Evolutionary conservation across 768 basidiomycete species (phyloP), one percentile per base, ranked within the genome.

Genomic region (button mushroom (Agaricus bisporus)): DNA sequence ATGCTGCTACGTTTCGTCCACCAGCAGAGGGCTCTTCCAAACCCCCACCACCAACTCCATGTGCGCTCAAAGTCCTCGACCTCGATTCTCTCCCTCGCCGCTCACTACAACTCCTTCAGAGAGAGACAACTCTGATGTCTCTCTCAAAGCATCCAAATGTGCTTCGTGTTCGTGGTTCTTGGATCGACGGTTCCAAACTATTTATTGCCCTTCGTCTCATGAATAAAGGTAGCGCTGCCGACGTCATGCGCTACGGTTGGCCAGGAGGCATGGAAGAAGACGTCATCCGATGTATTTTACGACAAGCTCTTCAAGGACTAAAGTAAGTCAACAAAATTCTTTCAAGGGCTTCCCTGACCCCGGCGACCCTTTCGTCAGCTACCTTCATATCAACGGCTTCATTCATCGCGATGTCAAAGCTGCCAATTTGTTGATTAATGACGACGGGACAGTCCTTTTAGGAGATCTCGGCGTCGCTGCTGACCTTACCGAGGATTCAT

Each of bases 331-430:
- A 25, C 43, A 28, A 26, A 32, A 41, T 5, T 14, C 9, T 48
- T 48, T 53, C 29, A 26, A 22, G 39, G 39, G 52, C 41, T 51
- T 32, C 55, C 55, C 35, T 44, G 15, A 38, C 41, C 35, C 46
- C 26, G 38, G 28, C n/a, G 38, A 32, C n/a, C 9, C 41, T 51
- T 14, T 32, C 20, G 25, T 8, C 59, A 91, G 88, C 59, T 92
- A 93, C 59, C 78, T 93, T n/a, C 91, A 95, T 62, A 76, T 80
- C 51, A 95, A 93, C 57, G 90, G 88, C 0, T 88, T 91, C 65
- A 88, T 92, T n/a, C 91, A 98, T 64, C 82, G 95, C 25, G 95
- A 98, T 63, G 68, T 98, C 61, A 98, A 98, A 69, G 91, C 92
- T 3, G 95, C 91, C 11, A 98, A 98, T 64, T 76, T 98, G 9